Percentiles rank a stretch among this genome's conserved stretches.
Evolutionary conservation across 2,329 filamentous ascomycete genomes (phyloP).

Genomic region (Domatiomyces catenatus): DNA sequence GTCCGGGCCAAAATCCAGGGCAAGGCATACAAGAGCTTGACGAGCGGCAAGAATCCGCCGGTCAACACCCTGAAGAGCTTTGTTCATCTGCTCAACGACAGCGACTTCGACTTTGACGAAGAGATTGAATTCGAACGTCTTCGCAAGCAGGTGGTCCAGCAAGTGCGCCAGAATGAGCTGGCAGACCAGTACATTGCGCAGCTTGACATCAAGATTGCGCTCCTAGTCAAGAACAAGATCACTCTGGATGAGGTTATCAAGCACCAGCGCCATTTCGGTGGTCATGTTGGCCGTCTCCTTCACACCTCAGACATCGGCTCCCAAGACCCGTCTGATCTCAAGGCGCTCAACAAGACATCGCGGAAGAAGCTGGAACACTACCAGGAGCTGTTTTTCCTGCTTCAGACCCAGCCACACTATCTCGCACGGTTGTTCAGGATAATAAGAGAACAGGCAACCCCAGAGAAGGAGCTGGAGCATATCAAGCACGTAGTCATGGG

Average conservation of each 20-base stretch:
- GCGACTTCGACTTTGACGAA: slow-evolving; percentile 97
- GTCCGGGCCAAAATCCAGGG: slow-evolving; percentile 89
- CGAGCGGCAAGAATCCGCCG: slow-evolving; percentile 88
- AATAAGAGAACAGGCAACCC: slow-evolving; percentile 64
- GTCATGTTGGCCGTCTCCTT: slow-evolving; percentile 68
- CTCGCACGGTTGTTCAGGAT: slow-evolving; percentile 75
- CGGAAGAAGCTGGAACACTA: slow-evolving; percentile 91
- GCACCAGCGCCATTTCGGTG: slow-evolving; percentile 91
- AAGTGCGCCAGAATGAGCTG: slow-evolving; percentile 92
- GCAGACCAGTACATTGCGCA: slow-evolving; percentile 97
- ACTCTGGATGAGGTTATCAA: slow-evolving; percentile 94
- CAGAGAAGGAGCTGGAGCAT: slow-evolving; percentile 84
- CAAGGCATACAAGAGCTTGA: slow-evolving; percentile 94
- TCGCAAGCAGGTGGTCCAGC: slow-evolving; percentile 89
- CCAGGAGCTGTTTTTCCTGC: slow-evolving; percentile 91
- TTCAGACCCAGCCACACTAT: slow-evolving; percentile 94
- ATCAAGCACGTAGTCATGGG: slow-evolving; percentile 93
- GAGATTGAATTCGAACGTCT: slow-evolving; percentile 93
- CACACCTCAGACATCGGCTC: slow-evolving; percentile 80
- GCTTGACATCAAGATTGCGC: slow-evolving; percentile 94
- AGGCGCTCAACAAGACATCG: slow-evolving; percentile 93
- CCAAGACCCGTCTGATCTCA: slow-evolving; percentile 85
- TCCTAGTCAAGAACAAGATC: slow-evolving; percentile 98
- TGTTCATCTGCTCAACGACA: slow-evolving; percentile 92
- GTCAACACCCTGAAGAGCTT: slow-evolving; percentile 97